Conservation (phyloP, 495 filamentous ascomycete genomes). For the Xylaria curta region DNA sequence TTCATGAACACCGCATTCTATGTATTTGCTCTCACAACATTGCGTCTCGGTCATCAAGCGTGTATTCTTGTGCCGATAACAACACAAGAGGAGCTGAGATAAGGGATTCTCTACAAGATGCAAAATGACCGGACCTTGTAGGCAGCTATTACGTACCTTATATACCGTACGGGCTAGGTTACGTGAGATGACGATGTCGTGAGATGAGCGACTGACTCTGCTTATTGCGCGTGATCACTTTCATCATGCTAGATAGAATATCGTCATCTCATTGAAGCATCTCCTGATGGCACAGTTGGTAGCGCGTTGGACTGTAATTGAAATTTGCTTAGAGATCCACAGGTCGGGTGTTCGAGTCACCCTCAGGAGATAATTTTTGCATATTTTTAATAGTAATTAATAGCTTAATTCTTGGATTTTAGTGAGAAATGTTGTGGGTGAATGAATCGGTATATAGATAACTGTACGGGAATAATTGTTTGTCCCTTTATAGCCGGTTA, state of each 20-base stretch:
- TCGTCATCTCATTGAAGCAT: background rate
- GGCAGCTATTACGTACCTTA: background rate
- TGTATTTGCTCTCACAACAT: background rate
- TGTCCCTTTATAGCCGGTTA: background rate
- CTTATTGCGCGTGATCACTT: background rate
- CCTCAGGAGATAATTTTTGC: slow-evolving; percentile 2
- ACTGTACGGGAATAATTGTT: background rate
- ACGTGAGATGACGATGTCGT: background rate
- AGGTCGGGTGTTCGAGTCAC: background rate
- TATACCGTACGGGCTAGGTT: background rate
- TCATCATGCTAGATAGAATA: background rate
- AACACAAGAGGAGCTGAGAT: background rate
- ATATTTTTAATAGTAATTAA: background rate
- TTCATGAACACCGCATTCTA: background rate
- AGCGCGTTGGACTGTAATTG: slow-evolving; percentile 15
- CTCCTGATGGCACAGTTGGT: slow-evolving; percentile 23
- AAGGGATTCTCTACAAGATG: background rate
- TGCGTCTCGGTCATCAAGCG: background rate
- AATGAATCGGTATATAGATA: background rate
- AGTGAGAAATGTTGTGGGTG: background rate
- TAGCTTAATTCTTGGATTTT: background rate
- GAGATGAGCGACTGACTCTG: background rate
- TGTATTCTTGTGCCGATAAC: background rate
- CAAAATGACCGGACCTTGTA: background rate
- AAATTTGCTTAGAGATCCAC: background rate